Conservation (phyloP, 768 basidiomycete species). For the Sistotremastrum suecicum region DNA sequence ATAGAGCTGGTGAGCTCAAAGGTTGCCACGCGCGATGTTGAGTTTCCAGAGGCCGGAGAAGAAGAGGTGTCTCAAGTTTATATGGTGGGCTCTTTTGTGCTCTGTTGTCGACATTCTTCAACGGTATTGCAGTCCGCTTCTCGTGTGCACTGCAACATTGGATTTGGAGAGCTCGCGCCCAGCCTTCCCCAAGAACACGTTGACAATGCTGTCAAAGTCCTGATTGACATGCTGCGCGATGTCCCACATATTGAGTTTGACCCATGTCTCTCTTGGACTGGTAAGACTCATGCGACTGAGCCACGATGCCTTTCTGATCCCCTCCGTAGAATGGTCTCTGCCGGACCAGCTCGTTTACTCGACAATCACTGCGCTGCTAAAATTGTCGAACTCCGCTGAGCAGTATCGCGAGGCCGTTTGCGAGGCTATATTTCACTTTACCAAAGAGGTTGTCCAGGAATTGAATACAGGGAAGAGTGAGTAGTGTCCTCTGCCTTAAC, state of each 20-base stretch:
- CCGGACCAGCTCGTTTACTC: constrained; percentile 76
- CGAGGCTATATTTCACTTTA: constrained; percentile 46
- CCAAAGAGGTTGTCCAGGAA: constrained; percentile 38
- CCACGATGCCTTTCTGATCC: background rate
- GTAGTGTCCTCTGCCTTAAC: constrained; percentile 11
- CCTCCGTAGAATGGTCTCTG: constrained; percentile 59
- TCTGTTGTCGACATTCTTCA: background rate
- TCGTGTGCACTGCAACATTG: constrained; percentile 65
- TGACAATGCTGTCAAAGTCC: constrained; percentile 38
- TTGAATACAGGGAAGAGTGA: constrained; percentile 41
- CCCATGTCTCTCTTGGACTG: constrained; percentile 64
- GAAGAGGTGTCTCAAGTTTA: constrained; percentile 25
- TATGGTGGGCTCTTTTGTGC: constrained; percentile 32
- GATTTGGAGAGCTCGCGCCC: constrained; percentile 65
- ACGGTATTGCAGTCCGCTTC: constrained; percentile 40
- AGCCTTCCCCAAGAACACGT: constrained; percentile 46
- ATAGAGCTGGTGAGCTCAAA: constrained; percentile 48
- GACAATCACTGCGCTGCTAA: constrained; percentile 61
- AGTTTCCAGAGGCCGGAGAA: constrained; percentile 9
- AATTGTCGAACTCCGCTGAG: constrained; percentile 40
- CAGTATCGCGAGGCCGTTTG: constrained; percentile 37
- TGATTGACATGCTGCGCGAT: constrained; percentile 56
- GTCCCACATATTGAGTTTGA: constrained; percentile 70
- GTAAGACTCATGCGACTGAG: constrained; percentile 22
- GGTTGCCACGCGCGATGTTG: constrained; percentile 29